These are phyloP conservation scores for Avena sativa DNA, from an alignment of 176 grass and related monocot genomes.

Conservation along the genomic window DNA sequence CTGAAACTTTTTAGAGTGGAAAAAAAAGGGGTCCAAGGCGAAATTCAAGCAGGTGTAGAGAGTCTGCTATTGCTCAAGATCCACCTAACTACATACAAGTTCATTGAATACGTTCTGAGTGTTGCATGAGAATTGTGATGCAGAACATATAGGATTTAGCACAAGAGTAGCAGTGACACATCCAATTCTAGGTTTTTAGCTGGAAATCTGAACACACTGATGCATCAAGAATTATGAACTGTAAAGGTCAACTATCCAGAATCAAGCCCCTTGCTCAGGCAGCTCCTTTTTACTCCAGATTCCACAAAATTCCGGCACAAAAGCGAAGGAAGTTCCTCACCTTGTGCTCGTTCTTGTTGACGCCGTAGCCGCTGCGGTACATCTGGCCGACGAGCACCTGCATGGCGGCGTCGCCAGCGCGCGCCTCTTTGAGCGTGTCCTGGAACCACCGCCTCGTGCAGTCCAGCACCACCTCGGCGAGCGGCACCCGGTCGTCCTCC, in stretches of 20 bases:
- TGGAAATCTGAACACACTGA: slow-evolving; percentile 14
- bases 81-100: slow-evolving; percentile 24
- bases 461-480: slow-evolving; percentile 75
- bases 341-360: slow-evolving; percentile 81
- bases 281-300: slow-evolving; percentile 7
- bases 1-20: background rate
- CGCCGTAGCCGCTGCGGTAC: slow-evolving; percentile 91
- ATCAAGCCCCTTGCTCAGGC: background rate
- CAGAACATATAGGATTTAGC: slow-evolving; percentile 24
- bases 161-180: slow-evolving; percentile 1
- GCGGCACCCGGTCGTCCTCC: slow-evolving; percentile 59
- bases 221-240: slow-evolving; percentile 20
- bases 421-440: slow-evolving; percentile 91
- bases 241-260: slow-evolving; percentile 10
- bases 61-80: background rate
- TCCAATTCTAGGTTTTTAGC: slow-evolving; percentile 23
- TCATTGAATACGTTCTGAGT: background rate
- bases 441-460: slow-evolving; percentile 92
- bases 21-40: background rate
- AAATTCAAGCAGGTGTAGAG: background rate
- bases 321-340: slow-evolving; percentile 45
- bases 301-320: background rate
- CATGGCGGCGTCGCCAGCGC: slow-evolving; percentile 77
- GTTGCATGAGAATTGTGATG: background rate
- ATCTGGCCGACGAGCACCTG: slow-evolving; percentile 97